Evolutionary conservation across 768 basidiomycete genomes (phyloP).

Genomic region (Cyclocybe cylindracea): DNA sequence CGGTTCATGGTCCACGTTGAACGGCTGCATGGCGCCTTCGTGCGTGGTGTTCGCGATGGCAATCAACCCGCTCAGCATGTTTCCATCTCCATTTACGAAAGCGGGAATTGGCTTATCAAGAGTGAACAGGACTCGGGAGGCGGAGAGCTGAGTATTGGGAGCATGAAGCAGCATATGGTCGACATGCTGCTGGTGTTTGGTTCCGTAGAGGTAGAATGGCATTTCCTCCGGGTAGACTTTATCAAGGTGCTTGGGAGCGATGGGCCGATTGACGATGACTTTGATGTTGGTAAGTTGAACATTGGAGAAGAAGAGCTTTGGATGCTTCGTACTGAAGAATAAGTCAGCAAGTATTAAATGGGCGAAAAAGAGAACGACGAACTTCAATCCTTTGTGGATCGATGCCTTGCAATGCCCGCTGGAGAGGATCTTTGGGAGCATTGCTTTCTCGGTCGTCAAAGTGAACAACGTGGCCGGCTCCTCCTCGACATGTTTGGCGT

Average conservation of each 20-base stretch:
- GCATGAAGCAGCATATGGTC: slow-evolving; percentile 30
- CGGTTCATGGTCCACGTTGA: slow-evolving; percentile 1
- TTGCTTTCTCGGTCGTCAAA: no score
- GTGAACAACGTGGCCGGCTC: no score
- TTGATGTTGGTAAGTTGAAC: slow-evolving; percentile 25
- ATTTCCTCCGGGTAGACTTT: slow-evolving; percentile 28
- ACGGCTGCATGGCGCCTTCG: slow-evolving; percentile 9
- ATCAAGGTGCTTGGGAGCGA: slow-evolving; percentile 29
- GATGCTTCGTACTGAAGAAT: no score
- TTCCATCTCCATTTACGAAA: not conserved
- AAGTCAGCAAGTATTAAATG: no score
- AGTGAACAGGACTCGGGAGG: slow-evolving; percentile 13
- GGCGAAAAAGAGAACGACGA: no score
- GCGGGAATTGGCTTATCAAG: not conserved
- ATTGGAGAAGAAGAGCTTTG: not conserved
- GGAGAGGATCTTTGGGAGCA: no score
- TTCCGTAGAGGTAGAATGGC: slow-evolving; percentile 45
- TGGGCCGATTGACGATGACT: slow-evolving; percentile 29
- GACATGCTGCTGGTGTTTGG: slow-evolving; percentile 26
- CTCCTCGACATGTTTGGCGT: no score
- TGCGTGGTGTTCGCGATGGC: not conserved
- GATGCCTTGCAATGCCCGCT: no score
- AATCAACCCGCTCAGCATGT: slow-evolving; percentile 5
- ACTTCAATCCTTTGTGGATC: no score
- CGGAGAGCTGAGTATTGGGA: slow-evolving; percentile 28